A percentile compares a stretch with the other conserved stretches of the same genome.
phyloP scores from a whole-genome alignment of 257 asterid genomes.

The Henckelia pumila region DNA sequence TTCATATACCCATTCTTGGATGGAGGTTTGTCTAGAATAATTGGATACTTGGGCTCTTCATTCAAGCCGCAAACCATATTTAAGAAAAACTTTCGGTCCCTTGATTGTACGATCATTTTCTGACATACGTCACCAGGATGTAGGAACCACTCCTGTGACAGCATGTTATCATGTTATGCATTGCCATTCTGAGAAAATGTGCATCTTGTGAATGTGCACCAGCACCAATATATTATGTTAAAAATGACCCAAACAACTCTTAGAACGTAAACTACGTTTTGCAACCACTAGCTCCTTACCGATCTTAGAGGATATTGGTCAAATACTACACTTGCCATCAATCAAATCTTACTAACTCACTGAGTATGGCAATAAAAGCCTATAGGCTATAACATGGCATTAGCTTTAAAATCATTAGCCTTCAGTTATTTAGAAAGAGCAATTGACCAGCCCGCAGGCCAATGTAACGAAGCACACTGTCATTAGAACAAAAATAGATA shows the following conservation, averaged over 20 bases:
- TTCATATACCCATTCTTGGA: background rate
- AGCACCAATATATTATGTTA: slow-evolving; percentile 12
- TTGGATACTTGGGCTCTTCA: background rate
- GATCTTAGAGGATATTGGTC: background rate
- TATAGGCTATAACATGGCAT: slow-evolving; percentile 7
- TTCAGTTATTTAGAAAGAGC: background rate
- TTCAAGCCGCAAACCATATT: slow-evolving; percentile 17
- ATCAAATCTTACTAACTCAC: background rate
- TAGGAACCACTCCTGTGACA: slow-evolving; percentile 11
- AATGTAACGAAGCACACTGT: background rate
- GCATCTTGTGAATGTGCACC: slow-evolving; percentile 7
- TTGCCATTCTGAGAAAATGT: slow-evolving; percentile 5
- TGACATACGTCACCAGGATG: slow-evolving; percentile 1
- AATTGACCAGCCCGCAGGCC: slow-evolving; percentile 1
- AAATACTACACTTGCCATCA: background rate
- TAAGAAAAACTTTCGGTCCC: slow-evolving; percentile 1
- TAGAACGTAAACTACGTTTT: slow-evolving; percentile 5
- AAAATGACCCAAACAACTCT: slow-evolving; percentile 22
- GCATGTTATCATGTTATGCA: slow-evolving; percentile 11
- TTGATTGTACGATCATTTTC: slow-evolving; percentile 16
- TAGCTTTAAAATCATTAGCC: background rate
- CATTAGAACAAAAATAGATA: background rate
- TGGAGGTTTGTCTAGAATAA: background rate
- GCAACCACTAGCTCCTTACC: slow-evolving; percentile 5
- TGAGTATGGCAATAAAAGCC: background rate